Base-by-base conservation (phyloP, 2,329 filamentous ascomycete species). In the Xylariaceae sp. region DNA sequence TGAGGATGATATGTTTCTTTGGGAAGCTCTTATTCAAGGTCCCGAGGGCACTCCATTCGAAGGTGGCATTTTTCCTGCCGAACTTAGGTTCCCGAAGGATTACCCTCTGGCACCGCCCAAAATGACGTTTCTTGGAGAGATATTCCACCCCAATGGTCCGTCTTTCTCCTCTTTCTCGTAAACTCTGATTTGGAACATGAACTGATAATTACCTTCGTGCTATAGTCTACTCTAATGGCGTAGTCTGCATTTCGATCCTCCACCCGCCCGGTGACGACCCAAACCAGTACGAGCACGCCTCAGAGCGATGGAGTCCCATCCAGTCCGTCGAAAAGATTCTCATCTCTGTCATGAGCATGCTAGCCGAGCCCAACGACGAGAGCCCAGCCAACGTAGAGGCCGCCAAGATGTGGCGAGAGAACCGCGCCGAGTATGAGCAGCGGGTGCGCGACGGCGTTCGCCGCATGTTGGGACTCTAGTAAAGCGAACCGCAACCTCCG, bases 271-370 rank as follows among this genome's bases (percentile, higher is more conserved):
- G 95, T 69, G 94, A 98, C 77, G 94, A 98, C 76, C 95, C 95
- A 52, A 97, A 97, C 79, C 93, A 96, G 80, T 98, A 98, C 82
- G 94, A 98, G 76, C 91, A 94, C 68, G 94, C 95, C 6, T 92
- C 90, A 1, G 95, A 98, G 79, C 88, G 94, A 62, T 98, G 94
- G 94, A 94, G 90, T 24, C 94, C 94, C 11, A 96, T 98, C 62
- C 95, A 98, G 79, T 95, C 90, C 58, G 94, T 97, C 65, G 95
- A 98, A 78, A 98, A 97, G 81, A 98, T 98, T 66, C 81, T 98
- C 66, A 92, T 98, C 56, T 92, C 88, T 44, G 94, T 98, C 59
- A 98, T 98, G 89, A 96, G 92, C 76, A 98, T 98, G 93, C 85
- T 98, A 41, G 93, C 93, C 1, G 93, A 96, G 77, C 93, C 94